A percentile compares a stretch with the other conserved stretches of the same genome.
phyloP scores from a whole-genome alignment of 2,329 filamentous ascomycete species.

The Alternaria alternata region DNA sequence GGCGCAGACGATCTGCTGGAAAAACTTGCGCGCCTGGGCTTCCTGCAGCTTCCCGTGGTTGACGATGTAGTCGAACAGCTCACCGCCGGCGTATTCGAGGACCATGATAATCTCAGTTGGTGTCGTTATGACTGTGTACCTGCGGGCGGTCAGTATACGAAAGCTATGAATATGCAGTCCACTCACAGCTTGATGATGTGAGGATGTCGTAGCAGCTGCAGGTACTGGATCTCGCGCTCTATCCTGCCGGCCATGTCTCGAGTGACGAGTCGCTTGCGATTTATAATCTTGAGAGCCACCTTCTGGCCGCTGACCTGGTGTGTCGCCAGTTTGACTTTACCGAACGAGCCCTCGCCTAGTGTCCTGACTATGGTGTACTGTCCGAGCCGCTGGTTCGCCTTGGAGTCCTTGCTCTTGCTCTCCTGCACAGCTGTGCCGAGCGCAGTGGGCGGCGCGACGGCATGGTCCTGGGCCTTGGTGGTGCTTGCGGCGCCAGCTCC shows the following conservation, averaged over 20 bases:
- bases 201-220: conserved; percentile 92
- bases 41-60: conserved; percentile 92
- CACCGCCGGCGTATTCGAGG: conserved; percentile 93
- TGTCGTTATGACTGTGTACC: conserved; percentile 96
- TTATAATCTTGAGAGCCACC: conserved; percentile 97
- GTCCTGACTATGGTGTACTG: conserved; percentile 92
- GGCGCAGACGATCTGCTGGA: conserved; percentile 98
- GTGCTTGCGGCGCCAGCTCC: conserved; percentile 36
- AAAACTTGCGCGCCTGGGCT: conserved; percentile 92
- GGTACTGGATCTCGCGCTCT: conserved; percentile 96
- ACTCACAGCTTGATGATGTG: conserved; percentile 98
- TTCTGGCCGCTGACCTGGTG: conserved; percentile 93
- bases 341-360: conserved; percentile 95
- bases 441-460: conserved; percentile 35
- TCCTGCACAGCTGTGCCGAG: conserved; percentile 35
- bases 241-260: conserved; percentile 98
- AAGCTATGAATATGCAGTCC: too few relatives aligned
- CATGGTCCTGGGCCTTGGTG: conserved; percentile 46
- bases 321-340: conserved; percentile 96
- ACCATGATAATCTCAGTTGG: conserved; percentile 98
- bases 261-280: conserved; percentile 93
- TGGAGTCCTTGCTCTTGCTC: conserved; percentile 60
- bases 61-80: conserved; percentile 98
- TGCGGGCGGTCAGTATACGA: conserved; percentile 48
- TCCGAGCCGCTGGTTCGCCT: conserved; percentile 83